These are phyloP conservation scores for Chamaenerion angustifolium DNA, from an alignment of 345 rosid genomes.

Conservation along the genomic window DNA sequence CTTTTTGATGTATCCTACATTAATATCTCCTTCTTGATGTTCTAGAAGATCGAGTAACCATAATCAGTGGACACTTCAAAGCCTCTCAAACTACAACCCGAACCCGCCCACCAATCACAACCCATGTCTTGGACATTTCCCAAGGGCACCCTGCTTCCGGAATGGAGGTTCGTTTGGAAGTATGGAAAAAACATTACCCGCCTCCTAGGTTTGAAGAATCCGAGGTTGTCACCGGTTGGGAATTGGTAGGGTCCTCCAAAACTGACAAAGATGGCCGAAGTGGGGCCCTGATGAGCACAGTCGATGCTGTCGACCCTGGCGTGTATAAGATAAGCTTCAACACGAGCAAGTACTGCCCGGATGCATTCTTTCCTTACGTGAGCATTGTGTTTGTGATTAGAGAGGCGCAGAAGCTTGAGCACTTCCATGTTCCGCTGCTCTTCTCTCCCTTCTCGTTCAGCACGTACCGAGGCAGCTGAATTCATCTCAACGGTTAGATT, in stretches of 20 bases:
- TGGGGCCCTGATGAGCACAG: slow-evolving; percentile 55
- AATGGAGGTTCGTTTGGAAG: slow-evolving; percentile 55
- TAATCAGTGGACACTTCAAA: slow-evolving; percentile 64
- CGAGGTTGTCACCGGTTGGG: slow-evolving; percentile 31
- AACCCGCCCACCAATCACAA: slow-evolving; percentile 75
- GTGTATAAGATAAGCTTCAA: slow-evolving; percentile 73
- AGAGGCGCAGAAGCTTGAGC: slow-evolving; percentile 60
- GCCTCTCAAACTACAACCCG: slow-evolving; percentile 29
- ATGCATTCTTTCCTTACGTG: slow-evolving; percentile 74
- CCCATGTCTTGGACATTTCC: slow-evolving; percentile 86
- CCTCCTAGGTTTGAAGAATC: slow-evolving; percentile 29
- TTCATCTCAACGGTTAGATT: background rate
- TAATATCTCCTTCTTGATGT: background rate
- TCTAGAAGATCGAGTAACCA: slow-evolving; percentile 56
- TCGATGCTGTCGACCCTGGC: slow-evolving; percentile 59
- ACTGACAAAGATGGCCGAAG: slow-evolving; percentile 80
- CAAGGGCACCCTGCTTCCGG: slow-evolving; percentile 73
- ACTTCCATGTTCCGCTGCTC: slow-evolving; percentile 87
- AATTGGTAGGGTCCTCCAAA: slow-evolving; percentile 41
- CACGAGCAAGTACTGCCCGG: slow-evolving; percentile 58
- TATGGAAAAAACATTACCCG: slow-evolving; percentile 39
- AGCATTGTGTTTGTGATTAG: slow-evolving; percentile 56
- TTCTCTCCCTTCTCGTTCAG: slow-evolving; percentile 78
- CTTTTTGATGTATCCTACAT: too few species aligned
- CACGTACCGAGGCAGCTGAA: slow-evolving; percentile 80